Base-by-base conservation (phyloP, 345 rosid species). In the Mangifera indica region DNA sequence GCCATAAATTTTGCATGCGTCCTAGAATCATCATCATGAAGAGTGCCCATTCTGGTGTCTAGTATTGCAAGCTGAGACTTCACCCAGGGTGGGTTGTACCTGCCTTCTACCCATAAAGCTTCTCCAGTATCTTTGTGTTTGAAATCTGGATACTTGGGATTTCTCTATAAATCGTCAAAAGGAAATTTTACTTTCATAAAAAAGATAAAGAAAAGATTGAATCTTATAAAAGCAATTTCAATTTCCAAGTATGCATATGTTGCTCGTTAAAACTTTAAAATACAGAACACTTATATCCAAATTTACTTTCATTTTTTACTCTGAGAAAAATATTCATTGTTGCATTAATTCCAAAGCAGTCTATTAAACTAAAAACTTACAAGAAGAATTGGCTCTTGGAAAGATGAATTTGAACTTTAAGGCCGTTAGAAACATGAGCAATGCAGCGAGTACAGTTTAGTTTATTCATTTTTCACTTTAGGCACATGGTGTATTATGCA, bases 81-180 rank as follows among this genome's bases (percentile, higher is more conserved):
- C 71, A 87, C 88, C 90, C 91, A 84, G 10, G 80, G 71, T 22
- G 91, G 93, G 74, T 84, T 89, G 67, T 81, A 65, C 78, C 82
- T 76, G 72, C 91, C 88, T 77, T 87, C 91, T 12, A 85, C 72
- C 93, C 89, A 87, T 63, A 87, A 65, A 66, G 87, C 87, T 81
- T 89, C 90, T 63, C 93, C 93, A 7, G 93, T 89, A 70, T 85
- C 91, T 70, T 89, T 89, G 78, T 89, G 91, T 80, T 85, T 87
- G 75, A 89, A 87, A 82, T 89, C 93, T 15, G 93, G 91, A 78
- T 82, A 82, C 61, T 83, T 87, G 13, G 86, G 91, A 82, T 55
- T 87, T 72, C 78, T 88, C 93, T 88, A 85, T 72, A 49, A 46
- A 74, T 67, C 42, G 48, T 10, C 46, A 7, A 10, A 44, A 49